Percentiles rank a stretch among this genome's conserved stretches.
These are phyloP conservation scores for Chrysoporthe cubensis DNA, from an alignment of 2,329 filamentous ascomycete genomes.

Conservation along the genomic window DNA sequence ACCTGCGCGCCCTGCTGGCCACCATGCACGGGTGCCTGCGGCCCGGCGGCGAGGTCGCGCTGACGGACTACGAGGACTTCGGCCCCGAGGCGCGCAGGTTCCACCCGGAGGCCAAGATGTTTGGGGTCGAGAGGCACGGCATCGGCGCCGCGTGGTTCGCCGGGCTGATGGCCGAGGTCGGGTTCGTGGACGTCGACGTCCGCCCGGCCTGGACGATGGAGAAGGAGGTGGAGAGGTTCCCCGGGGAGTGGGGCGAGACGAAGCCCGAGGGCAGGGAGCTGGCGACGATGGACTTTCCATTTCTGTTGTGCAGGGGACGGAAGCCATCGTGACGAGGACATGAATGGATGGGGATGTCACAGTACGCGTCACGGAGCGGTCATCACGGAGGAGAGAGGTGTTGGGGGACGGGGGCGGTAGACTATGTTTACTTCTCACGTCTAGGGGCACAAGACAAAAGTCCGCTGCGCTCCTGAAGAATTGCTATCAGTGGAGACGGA, in stretches of 20 bases:
- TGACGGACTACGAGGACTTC: constrained; percentile 63
- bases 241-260: constrained; percentile 44
- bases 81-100: constrained; percentile 55
- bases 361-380: background rate
- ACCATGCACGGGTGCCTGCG: constrained; percentile 53
- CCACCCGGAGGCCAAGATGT: constrained; percentile 56
- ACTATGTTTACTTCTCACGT: too few relatives aligned
- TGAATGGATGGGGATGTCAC: background rate
- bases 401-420: too few relatives aligned
- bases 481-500: background rate
- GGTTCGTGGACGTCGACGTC: constrained; percentile 53
- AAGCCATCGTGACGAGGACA: constrained; percentile 29
- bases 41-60: constrained; percentile 50
- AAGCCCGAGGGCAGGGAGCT: constrained; percentile 30
- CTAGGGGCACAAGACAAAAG: background rate
- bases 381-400: background rate
- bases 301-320: constrained; percentile 43
- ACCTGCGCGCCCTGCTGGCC: constrained; percentile 45
- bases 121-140: constrained; percentile 60
- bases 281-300: constrained; percentile 43
- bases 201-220: constrained; percentile 52
- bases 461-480: background rate
- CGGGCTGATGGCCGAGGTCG: constrained; percentile 47
- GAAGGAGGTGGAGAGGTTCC: constrained; percentile 53
- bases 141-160: constrained; percentile 47